Percentiles rank a stretch among this genome's conserved stretches.
phyloP scores from a whole-genome alignment of 164 flowering plant genomes.

The Kalanchoe fedtschenkoi region DNA sequence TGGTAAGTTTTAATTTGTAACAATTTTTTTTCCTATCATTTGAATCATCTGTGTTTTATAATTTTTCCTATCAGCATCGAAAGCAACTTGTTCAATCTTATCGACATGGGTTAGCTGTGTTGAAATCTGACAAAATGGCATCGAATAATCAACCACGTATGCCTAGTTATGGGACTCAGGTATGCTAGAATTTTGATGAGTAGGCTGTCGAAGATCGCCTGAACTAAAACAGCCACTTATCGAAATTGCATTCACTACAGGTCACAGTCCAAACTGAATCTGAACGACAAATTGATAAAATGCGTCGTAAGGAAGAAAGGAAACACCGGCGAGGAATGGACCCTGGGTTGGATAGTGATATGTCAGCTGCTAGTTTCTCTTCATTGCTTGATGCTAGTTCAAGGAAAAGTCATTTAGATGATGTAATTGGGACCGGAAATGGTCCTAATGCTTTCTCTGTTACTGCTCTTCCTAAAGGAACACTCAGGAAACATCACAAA shows the following conservation, averaged over 20 bases:
- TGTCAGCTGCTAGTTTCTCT: slow-evolving; percentile 49
- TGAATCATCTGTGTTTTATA: background rate
- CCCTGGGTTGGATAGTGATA: slow-evolving; percentile 45
- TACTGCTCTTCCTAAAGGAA: slow-evolving; percentile 91
- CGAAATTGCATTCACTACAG: slow-evolving; percentile 23
- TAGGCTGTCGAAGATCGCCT: background rate
- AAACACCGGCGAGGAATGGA: slow-evolving; percentile 65
- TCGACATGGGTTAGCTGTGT: slow-evolving; percentile 48
- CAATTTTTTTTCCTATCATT: background rate
- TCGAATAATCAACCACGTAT: slow-evolving; percentile 54
- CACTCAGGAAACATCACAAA: slow-evolving; percentile 68
- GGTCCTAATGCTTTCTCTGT: slow-evolving; percentile 36
- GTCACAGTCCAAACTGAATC: slow-evolving; percentile 93
- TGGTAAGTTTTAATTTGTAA: background rate
- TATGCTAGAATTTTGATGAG: slow-evolving; percentile 7
- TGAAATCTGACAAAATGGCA: slow-evolving; percentile 61
- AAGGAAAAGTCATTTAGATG: slow-evolving; percentile 58
- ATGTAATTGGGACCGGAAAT: slow-evolving; percentile 62
- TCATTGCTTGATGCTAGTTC: slow-evolving; percentile 90
- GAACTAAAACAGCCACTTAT: background rate
- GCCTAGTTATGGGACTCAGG: slow-evolving; percentile 99
- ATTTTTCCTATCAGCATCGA: slow-evolving; percentile 44
- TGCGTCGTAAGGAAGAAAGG: slow-evolving; percentile 94
- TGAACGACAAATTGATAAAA: slow-evolving; percentile 72
- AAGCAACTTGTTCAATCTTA: slow-evolving; percentile 74